These are phyloP conservation scores for Nannochloropsis gaditana DNA, from an alignment of 108 stramenopile species.

Conservation along the genomic window DNA sequence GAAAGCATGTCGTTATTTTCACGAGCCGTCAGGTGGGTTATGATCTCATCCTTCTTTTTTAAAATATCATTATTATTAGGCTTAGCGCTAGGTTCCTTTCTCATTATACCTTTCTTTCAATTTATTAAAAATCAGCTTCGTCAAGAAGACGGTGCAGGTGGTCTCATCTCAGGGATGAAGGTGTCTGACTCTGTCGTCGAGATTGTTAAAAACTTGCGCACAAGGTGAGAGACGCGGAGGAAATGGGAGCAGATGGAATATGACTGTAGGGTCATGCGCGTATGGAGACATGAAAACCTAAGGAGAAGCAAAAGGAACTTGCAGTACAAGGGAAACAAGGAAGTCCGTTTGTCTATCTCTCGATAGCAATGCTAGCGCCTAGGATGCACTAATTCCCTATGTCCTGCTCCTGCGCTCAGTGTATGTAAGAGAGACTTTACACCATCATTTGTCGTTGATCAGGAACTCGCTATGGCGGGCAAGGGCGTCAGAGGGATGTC, in stretches of 20 bases:
- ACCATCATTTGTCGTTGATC: too few species aligned
- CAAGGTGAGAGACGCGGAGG: background rate
- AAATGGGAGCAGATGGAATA: background rate
- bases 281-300: too few species aligned
- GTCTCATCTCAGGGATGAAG: constrained; percentile 25
- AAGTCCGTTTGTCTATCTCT: too few species aligned
- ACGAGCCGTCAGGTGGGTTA: constrained; percentile 31
- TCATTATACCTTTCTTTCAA: background rate
- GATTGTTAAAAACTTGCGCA: constrained; percentile 21
- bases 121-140: background rate
- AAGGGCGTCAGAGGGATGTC: too few species aligned
- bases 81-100: background rate
- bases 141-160: constrained; percentile 36
- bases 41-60: background rate
- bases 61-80: background rate
- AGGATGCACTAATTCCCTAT: too few species aligned
- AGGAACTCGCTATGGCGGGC: too few species aligned
- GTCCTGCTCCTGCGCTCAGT: too few species aligned
- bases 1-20: constrained; percentile 36
- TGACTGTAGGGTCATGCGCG: too few species aligned
- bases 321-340: too few species aligned
- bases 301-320: too few species aligned
- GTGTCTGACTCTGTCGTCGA: constrained; percentile 27
- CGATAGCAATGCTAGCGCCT: too few species aligned
- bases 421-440: too few species aligned